Evolutionary conservation across 208 protist genomes (phyloP), one percentile per base, ranked within the genome.

Genomic region (Wallacemonas rigidus): DNA sequence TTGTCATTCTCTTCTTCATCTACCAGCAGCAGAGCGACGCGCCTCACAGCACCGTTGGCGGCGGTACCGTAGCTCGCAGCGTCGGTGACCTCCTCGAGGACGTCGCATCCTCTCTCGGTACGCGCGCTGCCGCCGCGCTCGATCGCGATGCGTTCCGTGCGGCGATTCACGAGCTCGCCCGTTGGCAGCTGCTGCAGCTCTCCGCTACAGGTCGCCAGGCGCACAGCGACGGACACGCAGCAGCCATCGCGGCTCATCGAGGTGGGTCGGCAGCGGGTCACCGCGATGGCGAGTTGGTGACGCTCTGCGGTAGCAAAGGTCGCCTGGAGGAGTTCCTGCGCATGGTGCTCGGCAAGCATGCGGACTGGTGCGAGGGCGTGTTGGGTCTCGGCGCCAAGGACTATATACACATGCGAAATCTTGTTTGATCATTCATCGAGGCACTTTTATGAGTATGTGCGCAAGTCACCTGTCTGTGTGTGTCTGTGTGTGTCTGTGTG

Each of bases 21-120:
- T 81, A 82, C 50, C 56, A 90, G 1, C 85, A 89, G 35, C 81
- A 88, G 60, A 81, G 79, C 47, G 3, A 50, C 43, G 43, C 12
- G 1, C 6, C 45, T 12, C 6, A 6, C 45, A 50, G 45, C 12
- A 50, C 60, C 38, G 9, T n/a, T 0, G 26, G 26, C n/a, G 60
- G 60, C n/a, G 14, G 38, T 3, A 70, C 60, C 12, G 82, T 83
- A 9, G 78, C 90, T 17, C 86, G 89, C 39, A 86, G 82, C 1
- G 82, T 91, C 2, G 79, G 80, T 2, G 89, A 94, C 64, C 71
- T 94, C 9, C 60, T 94, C 26, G 89, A 91, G 62, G 89, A 94
- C 68, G 82, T 94, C 8, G 80, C 86, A 2, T 91, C 88, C 1
- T 86, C 86, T 1, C 81, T 93, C 53, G 88, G 88, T 45, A 91